A percentile compares a stretch with the other conserved stretches of the same genome.
These are phyloP conservation scores for Hypoxylon sp. DNA, from an alignment of 2,329 filamentous ascomycete genomes.

Conservation along the genomic window DNA sequence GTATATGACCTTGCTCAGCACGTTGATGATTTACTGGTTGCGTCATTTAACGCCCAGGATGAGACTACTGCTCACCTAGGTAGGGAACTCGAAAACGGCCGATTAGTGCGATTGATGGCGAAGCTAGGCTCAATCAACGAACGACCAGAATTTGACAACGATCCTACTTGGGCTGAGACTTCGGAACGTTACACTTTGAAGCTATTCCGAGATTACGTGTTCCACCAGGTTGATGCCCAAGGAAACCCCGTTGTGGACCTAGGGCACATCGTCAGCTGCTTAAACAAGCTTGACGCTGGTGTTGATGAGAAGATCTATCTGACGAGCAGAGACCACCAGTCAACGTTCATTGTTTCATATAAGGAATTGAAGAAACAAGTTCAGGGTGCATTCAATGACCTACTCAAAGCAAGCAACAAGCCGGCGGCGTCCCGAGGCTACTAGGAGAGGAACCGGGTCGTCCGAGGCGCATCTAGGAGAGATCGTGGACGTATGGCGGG, in stretches of 20 bases:
- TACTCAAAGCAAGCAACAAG: constrained; percentile 63
- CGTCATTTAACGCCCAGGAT: constrained; percentile 84
- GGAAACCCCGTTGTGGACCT: constrained; percentile 88
- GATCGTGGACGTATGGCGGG: neutral
- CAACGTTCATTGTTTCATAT: constrained; percentile 88
- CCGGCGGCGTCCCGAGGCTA: constrained; percentile 46
- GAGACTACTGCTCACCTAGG: constrained; percentile 79
- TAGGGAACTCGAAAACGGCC: constrained; percentile 90
- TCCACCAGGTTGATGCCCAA: constrained; percentile 91
- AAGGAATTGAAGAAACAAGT: constrained; percentile 84
- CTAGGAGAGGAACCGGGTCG: constrained; percentile 30
- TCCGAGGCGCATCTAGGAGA: constrained; percentile 9
- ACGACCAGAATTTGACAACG: constrained; percentile 85
- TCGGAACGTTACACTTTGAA: constrained; percentile 94
- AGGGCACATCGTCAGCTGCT: constrained; percentile 85
- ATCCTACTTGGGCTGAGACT: constrained; percentile 88
- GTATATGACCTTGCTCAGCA: constrained; percentile 84
- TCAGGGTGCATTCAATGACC: constrained; percentile 70
- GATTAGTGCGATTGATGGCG: constrained; percentile 81
- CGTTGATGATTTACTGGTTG: constrained; percentile 81
- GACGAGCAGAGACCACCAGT: constrained; percentile 91
- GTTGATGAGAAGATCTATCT: constrained; percentile 88
- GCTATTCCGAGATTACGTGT: constrained; percentile 96
- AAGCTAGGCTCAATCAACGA: constrained; percentile 94
- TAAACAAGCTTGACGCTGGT: constrained; percentile 95